Conservation (phyloP, 1,284 basidiomycete species). For the Melampsora abietis-canadensis region DNA sequence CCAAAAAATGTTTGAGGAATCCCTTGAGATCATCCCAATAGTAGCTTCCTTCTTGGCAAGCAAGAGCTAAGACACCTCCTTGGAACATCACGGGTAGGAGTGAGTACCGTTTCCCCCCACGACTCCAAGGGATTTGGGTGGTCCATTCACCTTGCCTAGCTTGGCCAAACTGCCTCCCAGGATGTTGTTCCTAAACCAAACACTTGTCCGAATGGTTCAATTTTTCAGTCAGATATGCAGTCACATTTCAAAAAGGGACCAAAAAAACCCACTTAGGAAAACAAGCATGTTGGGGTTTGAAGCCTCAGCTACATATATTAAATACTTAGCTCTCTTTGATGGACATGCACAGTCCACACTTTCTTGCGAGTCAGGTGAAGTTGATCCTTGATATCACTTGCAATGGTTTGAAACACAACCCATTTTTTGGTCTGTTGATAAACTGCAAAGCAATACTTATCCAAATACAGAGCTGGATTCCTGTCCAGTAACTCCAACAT, state of each 20-base stretch:
- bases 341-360: not conserved
- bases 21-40: not conserved
- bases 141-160: not conserved
- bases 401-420: not conserved
- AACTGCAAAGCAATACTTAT: not conserved
- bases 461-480: conserved; percentile 1
- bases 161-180: too few relatives aligned
- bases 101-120: not conserved
- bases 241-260: too few relatives aligned
- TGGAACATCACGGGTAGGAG: not conserved
- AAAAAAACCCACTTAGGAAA: too few relatives aligned
- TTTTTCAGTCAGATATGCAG: too few relatives aligned
- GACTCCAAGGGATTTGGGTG: not conserved
- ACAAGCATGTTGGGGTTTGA: too few relatives aligned
- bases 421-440: not conserved
- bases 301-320: too few relatives aligned
- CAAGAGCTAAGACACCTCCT: not conserved
- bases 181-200: too few relatives aligned
- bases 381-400: not conserved
- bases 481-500: not conserved
- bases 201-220: too few relatives aligned
- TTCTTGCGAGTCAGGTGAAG: conserved; percentile 1
- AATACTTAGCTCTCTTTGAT: too few relatives aligned
- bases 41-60: not conserved
- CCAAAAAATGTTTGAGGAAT: conserved; percentile 2